Conservation (phyloP, 306 rosid genomes). For the Castanea mollissima region DNA sequence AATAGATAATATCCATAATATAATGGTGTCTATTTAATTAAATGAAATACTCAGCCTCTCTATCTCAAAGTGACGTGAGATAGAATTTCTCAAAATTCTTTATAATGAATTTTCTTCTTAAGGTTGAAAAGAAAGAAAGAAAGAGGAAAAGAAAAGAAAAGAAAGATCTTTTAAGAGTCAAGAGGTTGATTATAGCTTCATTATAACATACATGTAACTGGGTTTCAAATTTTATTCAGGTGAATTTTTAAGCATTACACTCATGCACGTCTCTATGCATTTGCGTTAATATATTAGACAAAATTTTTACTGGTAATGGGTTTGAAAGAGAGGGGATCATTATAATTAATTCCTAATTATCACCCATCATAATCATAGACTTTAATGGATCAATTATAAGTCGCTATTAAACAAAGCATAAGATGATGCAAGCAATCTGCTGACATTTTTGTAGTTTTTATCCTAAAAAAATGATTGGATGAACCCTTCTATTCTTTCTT, state of each 20-base stretch:
- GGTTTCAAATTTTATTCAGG: neutral
- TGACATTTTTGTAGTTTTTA: conserved; percentile 1
- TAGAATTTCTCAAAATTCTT: no score
- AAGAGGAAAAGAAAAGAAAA: no score
- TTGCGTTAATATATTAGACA: neutral
- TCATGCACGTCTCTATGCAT: neutral
- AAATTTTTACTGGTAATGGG: neutral
- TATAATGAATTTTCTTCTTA: no score
- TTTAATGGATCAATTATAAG: conserved; percentile 13
- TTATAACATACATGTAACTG: neutral
- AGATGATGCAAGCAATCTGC: conserved; percentile 11
- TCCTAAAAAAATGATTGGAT: conserved; percentile 40
- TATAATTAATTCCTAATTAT: neutral
- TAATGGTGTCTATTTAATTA: no score
- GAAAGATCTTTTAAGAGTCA: no score
- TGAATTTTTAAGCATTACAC: neutral
- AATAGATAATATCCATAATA: no score
- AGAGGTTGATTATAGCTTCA: neutral
- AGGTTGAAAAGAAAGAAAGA: no score
- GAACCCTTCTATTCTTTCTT: conserved; percentile 22
- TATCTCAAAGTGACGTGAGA: no score
- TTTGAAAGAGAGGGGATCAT: neutral
- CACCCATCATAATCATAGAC: conserved; percentile 8
- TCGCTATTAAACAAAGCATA: conserved; percentile 11
- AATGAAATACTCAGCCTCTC: no score